Conservation (phyloP, 2,329 filamentous ascomycete species). For the Sarocladium strictum region DNA sequence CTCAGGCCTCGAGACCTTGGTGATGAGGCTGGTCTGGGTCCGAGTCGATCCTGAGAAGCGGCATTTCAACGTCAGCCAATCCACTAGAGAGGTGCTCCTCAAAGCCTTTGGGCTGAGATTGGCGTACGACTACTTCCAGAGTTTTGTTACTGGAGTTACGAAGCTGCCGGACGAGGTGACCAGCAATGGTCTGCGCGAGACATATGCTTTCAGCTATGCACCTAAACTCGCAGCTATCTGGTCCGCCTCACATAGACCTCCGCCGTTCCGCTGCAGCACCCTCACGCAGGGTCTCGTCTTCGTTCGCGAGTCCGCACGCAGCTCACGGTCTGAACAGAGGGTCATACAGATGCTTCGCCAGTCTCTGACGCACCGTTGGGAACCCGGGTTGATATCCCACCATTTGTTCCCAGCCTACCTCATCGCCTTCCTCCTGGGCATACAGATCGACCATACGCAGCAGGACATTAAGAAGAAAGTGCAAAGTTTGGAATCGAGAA, state of each 20-base stretch:
- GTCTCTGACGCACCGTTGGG: slow-evolving; percentile 25
- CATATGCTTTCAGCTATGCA: slow-evolving; percentile 28
- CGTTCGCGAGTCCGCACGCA: slow-evolving; percentile 10
- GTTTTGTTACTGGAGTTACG: slow-evolving; percentile 27
- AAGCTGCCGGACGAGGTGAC: slow-evolving; percentile 15
- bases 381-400: slow-evolving; percentile 18
- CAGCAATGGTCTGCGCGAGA: slow-evolving; percentile 12
- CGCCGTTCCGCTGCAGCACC: slow-evolving; percentile 10
- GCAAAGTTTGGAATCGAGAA: slow-evolving; percentile 27
- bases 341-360: slow-evolving; percentile 30
- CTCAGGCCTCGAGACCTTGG: slow-evolving; percentile 16
- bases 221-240: slow-evolving; percentile 33
- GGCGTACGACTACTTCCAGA: slow-evolving; percentile 27
- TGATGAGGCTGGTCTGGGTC: slow-evolving; percentile 24
- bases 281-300: slow-evolving; percentile 27
- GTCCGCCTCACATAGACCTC: slow-evolving; percentile 21
- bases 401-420: slow-evolving; percentile 30
- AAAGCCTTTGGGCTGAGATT: slow-evolving; percentile 23
- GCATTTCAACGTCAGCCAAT: slow-evolving; percentile 19
- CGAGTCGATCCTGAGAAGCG: slow-evolving; percentile 17
- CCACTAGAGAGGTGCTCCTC: slow-evolving; percentile 16
- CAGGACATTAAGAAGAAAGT: slow-evolving; percentile 25
- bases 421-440: slow-evolving; percentile 25
- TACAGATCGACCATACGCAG: slow-evolving; percentile 26
- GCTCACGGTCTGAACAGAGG: background rate